Conservation (phyloP, 2,329 filamentous ascomycete species). For the Fonsecaea nubica region DNA sequence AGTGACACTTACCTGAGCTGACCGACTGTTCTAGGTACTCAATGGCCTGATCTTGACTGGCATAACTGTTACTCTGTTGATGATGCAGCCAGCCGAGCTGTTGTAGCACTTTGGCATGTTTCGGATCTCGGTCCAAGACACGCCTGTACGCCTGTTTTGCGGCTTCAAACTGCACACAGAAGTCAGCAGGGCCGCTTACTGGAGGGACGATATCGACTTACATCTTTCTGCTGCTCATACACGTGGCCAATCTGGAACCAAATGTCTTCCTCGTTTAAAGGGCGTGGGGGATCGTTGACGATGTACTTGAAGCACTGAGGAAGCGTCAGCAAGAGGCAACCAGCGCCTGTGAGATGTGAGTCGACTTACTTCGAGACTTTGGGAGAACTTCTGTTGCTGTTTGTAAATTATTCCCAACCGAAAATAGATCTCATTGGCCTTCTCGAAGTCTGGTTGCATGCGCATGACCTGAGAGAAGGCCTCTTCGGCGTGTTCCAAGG, state of each 20-base stretch:
- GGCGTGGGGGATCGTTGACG: slow-evolving; percentile 86
- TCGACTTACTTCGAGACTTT: slow-evolving; percentile 81
- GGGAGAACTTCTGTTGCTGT: slow-evolving; percentile 90
- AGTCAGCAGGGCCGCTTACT: slow-evolving; percentile 43
- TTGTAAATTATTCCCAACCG: slow-evolving; percentile 99
- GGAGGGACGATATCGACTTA: slow-evolving; percentile 59
- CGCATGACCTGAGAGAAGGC: slow-evolving; percentile 99
- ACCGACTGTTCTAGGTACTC: slow-evolving; percentile 98
- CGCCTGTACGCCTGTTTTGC: slow-evolving; percentile 92
- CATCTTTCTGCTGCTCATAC: slow-evolving; percentile 98
- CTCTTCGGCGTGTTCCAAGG: slow-evolving; percentile 94
- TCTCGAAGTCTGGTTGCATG: slow-evolving; percentile 96
- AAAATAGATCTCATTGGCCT: slow-evolving; percentile 99
- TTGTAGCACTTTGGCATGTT: slow-evolving; percentile 96
- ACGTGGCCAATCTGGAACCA: slow-evolving; percentile 99
- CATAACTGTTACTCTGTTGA: slow-evolving; percentile 89
- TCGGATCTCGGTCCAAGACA: slow-evolving; percentile 91
- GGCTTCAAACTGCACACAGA: slow-evolving; percentile 75
- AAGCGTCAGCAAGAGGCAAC: slow-evolving; percentile 27
- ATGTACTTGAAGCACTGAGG: slow-evolving; percentile 96
- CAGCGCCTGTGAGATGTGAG: background rate
- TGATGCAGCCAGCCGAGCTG: slow-evolving; percentile 98
- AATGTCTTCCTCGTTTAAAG: slow-evolving; percentile 95
- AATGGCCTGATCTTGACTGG: slow-evolving; percentile 93
- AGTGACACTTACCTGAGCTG: slow-evolving; percentile 72